Base-by-base conservation (phyloP, 2,329 filamentous ascomycete species). In the Aspergillus sp. region DNA sequence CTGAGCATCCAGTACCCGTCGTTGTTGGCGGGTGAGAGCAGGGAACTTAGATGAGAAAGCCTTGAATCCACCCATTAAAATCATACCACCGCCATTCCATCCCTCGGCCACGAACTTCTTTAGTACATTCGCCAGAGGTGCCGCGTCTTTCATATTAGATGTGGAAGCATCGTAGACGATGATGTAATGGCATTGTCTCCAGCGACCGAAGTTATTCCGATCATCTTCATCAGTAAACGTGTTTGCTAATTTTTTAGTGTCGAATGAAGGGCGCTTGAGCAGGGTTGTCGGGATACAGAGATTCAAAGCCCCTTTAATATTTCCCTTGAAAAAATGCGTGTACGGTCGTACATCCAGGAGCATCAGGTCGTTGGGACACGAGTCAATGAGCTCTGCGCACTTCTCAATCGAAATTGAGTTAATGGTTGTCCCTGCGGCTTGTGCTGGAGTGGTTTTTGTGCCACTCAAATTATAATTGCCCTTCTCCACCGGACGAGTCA, bases 241-340 rank as follows among this genome's bases (percentile, higher is more conserved):
- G 60, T 93, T 89, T 63, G 90, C 86, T 32, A 99, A 80, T 70
- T 96, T 97, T 61, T 92, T 83, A 12, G 96, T 84, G 65, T 93
- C 93, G 74, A 96, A 98, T 0, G 92, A 96, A 0, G 91, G 88
- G 49, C 95, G 83, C 74, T 98, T 98, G 17, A 99, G 77, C 13
- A 99, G 78, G 0, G 93, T 98, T 0, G 95, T 98, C 0, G 95
- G 95, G 59, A 98, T 96, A 70, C 95, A 98, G 5, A 99, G 80
- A 70, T 96, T 98, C 32, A 99, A 77, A 0, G 93, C 91, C n/a
- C 88, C 88, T 49, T 81, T 78, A 54, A 98, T 89, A 30, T 90
- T 86, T 20, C 89, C 87, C 45, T 85, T 81, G 1, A 87, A 83
- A 69, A 89, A 97, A 63, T 93, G 91, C 18, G 92, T 91, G 26